Base-by-base conservation (phyloP, 345 rosid genomes). In the Bretschneidera sinensis region DNA sequence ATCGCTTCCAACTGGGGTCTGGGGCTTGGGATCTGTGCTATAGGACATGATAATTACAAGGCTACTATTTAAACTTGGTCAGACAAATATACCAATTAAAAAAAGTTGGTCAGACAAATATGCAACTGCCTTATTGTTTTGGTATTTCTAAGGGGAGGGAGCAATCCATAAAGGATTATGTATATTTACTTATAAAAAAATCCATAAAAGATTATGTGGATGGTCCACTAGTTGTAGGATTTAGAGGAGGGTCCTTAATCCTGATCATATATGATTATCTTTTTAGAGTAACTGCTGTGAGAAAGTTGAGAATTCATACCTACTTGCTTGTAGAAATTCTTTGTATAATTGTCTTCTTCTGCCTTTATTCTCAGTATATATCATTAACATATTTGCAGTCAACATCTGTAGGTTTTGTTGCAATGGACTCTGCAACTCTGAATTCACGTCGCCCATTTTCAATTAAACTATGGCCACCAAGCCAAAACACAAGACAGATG, bases 391-490 rank as follows among this genome's bases (percentile, higher is more conserved):
- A 31, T 51, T 18, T 51, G 62, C 21, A 24, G 64, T 17, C 43
- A 23, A 9, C 35, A 21, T 61, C 2, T 55, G 65, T 48, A 80
- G 81, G 73, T 48, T 64, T 20, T 34, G 22, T 51, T 54, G 68
- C 63, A 53, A 85, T 86, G 92, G 88, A 83, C 76, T 73, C 75
- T 43, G 39, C 80, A 47, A 54, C 76, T 7, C 54, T 68, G 64
- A 83, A 80, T 63, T 74, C 86, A 18, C 84, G 76, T 28, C 90
- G 74, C 48, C 71, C 89, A 7, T 85, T 85, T 57, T 85, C 89
- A 22, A 79, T 89, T 48, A 89, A 92, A 59, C 74, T 92, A 16
- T 92, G 97, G 96, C 98, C 98, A 9, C 98, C 94, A 1, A 89
- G 96, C 33, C 63, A 79, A 57, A 78, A 84, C 61, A 89, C 94